These are phyloP conservation scores for Apiospora malaysiana DNA, from an alignment of 2,329 filamentous ascomycete species.

Conservation along the genomic window DNA sequence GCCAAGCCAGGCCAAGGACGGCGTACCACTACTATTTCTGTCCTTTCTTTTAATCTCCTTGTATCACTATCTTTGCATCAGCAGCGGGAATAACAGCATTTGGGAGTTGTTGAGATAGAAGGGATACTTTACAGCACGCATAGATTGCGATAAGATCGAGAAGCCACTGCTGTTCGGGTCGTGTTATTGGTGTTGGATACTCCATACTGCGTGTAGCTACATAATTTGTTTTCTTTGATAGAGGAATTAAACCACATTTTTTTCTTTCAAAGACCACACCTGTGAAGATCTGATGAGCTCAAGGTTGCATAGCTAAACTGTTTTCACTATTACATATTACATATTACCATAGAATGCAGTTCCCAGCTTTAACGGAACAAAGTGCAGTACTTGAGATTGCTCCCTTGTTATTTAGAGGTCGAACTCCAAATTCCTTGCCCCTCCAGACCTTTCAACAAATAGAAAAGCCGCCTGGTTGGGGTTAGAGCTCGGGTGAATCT, in stretches of 20 bases:
- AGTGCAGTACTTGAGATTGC: no score
- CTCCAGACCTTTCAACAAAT: no score
- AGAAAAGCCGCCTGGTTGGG: no score
- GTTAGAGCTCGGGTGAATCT: background rate
- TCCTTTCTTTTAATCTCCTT: conserved; percentile 6
- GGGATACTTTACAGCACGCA: background rate
- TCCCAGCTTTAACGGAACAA: no score
- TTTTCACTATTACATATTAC: no score
- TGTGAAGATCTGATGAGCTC: no score
- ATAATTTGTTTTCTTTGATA: conserved; percentile 9
- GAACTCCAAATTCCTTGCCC: no score
- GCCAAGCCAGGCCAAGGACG: background rate
- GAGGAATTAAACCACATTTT: background rate
- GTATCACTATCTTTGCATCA: conserved; percentile 15
- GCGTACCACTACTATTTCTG: background rate
- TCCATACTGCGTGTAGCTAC: conserved; percentile 16
- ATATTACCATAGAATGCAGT: no score
- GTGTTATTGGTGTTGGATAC: conserved; percentile 14
- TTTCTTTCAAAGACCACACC: background rate
- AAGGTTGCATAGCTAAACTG: no score
- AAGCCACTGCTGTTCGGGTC: conserved; percentile 10
- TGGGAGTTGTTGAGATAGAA: conserved; percentile 5
- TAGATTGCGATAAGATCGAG: conserved; percentile 12
- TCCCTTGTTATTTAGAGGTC: no score
- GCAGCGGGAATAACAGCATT: conserved; percentile 10